These are phyloP conservation scores for Croton setiger DNA, from an alignment of 441 rosid genomes.

Conservation along the genomic window DNA sequence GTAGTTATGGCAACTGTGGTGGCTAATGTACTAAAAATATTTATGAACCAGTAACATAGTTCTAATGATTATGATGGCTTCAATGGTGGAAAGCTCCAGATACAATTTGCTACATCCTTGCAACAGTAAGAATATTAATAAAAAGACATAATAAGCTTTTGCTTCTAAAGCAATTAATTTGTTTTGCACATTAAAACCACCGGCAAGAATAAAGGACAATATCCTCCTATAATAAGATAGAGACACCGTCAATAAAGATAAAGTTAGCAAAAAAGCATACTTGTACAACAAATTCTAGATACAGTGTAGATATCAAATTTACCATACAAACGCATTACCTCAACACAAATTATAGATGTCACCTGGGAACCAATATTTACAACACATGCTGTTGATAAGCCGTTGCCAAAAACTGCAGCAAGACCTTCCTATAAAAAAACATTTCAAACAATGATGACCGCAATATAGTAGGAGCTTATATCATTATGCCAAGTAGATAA, in stretches of 20 bases:
- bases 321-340: conserved; percentile 47
- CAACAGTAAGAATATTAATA: neutral
- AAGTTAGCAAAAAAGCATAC: neutral
- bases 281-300: neutral
- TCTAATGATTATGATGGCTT: neutral
- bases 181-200: too few species aligned
- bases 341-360: conserved; percentile 80
- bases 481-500: conserved; percentile 12
- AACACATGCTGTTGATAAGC: conserved; percentile 85
- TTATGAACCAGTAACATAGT: neutral
- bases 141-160: neutral
- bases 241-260: neutral
- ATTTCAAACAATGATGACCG: conserved; percentile 22
- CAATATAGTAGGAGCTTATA: conserved; percentile 16
- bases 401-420: conserved; percentile 94
- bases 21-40: neutral
- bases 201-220: neutral
- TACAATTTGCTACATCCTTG: neutral
- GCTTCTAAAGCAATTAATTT: neutral
- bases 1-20: neutral
- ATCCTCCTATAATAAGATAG: neutral
- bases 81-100: neutral
- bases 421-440: conserved; percentile 67
- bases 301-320: conserved; percentile 5
- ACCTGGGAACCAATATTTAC: conserved; percentile 94